Evolutionary conservation across 2,329 filamentous ascomycete species (phyloP).

Genomic region (Calcarisporium arbuscula): DNA sequence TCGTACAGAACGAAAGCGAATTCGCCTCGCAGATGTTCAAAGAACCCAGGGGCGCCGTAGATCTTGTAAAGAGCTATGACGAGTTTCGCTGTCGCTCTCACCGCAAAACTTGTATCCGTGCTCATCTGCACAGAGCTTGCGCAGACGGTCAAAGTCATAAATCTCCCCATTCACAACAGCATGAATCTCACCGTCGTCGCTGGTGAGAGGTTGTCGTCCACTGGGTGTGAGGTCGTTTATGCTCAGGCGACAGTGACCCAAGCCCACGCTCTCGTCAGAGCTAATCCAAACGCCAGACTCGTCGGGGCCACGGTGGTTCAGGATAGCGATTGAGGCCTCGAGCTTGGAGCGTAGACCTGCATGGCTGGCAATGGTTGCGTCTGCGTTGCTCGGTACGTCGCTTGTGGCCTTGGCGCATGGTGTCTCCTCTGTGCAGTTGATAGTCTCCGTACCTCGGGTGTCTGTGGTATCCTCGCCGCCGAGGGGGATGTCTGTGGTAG

Average conservation of each 20-base stretch:
- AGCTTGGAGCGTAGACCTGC: too few species aligned
- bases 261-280: constrained; percentile 15
- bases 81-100: constrained; percentile 44
- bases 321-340: constrained; percentile 15
- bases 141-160: constrained; percentile 45
- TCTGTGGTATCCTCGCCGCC: too few species aligned
- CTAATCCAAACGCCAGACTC: constrained; percentile 22
- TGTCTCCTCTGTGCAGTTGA: too few species aligned
- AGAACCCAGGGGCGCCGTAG: constrained; percentile 31
- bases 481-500: too few species aligned
- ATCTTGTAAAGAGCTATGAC: constrained; percentile 45
- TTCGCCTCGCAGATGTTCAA: constrained; percentile 43
- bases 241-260: constrained; percentile 44
- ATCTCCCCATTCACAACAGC: constrained; percentile 55
- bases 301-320: constrained; percentile 26
- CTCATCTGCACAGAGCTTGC: constrained; percentile 25
- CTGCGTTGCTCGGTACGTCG: too few species aligned
- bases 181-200: constrained; percentile 34
- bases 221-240: constrained; percentile 44
- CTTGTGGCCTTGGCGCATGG: too few species aligned
- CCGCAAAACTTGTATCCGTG: constrained; percentile 38
- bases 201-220: constrained; percentile 41
- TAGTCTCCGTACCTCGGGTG: too few species aligned
- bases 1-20: constrained; percentile 49
- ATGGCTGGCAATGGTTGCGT: too few species aligned